These are phyloP conservation scores for Austroboletus niveus DNA, from an alignment of 1,284 basidiomycete species.

Conservation along the genomic window DNA sequence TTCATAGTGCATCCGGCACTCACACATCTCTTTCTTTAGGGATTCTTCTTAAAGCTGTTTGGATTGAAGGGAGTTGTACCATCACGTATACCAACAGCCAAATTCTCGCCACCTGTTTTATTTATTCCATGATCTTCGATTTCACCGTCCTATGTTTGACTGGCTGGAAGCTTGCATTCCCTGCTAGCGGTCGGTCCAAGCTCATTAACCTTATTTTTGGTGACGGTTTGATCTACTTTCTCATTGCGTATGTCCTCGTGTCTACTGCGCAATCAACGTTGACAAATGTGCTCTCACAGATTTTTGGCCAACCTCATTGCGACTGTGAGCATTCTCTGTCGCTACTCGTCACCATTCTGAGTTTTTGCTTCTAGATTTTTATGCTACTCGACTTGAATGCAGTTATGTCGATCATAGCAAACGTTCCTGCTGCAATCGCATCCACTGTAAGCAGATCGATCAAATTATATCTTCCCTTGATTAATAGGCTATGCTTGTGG, in stretches of 20 bases:
- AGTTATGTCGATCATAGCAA: constrained; percentile 73
- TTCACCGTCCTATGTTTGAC: constrained; percentile 59
- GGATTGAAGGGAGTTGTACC: constrained; percentile 50
- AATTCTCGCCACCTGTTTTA: constrained; percentile 62
- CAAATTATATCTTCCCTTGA: rapidly evolving
- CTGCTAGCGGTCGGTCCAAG: constrained; percentile 43
- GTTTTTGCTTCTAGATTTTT: constrained; percentile 46
- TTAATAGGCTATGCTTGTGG: constrained; percentile 34
- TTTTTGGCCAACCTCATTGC: constrained; percentile 67
- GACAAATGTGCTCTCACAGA: constrained; percentile 32
- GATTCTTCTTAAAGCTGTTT: constrained; percentile 56
- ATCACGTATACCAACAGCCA: constrained; percentile 56
- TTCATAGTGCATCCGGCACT: background rate
- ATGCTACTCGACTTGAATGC: constrained; percentile 71
- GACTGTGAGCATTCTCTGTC: constrained; percentile 41
- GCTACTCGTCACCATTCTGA: background rate
- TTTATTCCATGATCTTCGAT: constrained; percentile 74
- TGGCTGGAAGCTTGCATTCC: constrained; percentile 55
- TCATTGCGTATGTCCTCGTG: constrained; percentile 56
- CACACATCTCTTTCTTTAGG: constrained; percentile 37
- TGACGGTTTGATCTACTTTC: constrained; percentile 72
- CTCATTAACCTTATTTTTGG: constrained; percentile 65
- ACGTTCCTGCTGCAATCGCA: constrained; percentile 68
- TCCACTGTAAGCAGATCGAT: constrained; percentile 49
- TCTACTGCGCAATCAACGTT: constrained; percentile 8